phyloP scores from a whole-genome alignment of 805 yeast genomes.

The Kodamaea kakaduensis region DNA sequence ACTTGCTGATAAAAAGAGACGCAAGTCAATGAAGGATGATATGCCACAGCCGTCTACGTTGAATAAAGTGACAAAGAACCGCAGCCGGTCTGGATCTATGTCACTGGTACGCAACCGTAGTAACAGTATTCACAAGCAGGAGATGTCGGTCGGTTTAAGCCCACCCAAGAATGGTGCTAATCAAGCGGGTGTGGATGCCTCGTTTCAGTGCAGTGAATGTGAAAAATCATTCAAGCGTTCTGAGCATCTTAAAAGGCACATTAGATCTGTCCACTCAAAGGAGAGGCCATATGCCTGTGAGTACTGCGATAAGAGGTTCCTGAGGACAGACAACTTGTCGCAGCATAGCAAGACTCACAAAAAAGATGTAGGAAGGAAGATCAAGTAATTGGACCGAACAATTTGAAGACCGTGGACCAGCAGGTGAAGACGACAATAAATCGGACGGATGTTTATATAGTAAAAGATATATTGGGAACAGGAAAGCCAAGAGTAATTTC shows the following conservation, averaged over 20 bases:
- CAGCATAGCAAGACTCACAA: constrained; percentile 42
- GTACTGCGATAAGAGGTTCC: constrained; percentile 42
- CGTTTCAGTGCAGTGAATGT: constrained; percentile 41
- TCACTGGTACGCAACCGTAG: constrained; percentile 7
- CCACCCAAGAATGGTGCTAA: not conserved
- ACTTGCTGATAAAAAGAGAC: constrained; percentile 8
- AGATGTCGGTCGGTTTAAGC: not conserved
- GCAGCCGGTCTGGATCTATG: constrained; percentile 7
- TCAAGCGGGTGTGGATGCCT: constrained; percentile 12
- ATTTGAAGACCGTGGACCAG: not conserved
- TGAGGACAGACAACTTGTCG: constrained; percentile 41
- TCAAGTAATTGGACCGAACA: not conserved
- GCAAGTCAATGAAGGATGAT: constrained; percentile 13
- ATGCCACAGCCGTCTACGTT: constrained; percentile 3
- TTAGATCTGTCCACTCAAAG: constrained; percentile 42
- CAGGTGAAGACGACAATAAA: no score
- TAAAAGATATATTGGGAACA: no score
- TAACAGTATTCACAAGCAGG: constrained; percentile 2
- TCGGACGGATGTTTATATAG: no score
- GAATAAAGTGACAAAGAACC: constrained; percentile 6
- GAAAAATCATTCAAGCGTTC: constrained; percentile 40
- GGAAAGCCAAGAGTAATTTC: no score
- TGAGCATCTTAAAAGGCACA: constrained; percentile 42
- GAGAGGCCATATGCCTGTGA: constrained; percentile 44
- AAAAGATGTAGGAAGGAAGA: constrained; percentile 8